Conservation (phyloP, 2,329 filamentous ascomycete genomes). For the Fragosphaeria purpurea region DNA sequence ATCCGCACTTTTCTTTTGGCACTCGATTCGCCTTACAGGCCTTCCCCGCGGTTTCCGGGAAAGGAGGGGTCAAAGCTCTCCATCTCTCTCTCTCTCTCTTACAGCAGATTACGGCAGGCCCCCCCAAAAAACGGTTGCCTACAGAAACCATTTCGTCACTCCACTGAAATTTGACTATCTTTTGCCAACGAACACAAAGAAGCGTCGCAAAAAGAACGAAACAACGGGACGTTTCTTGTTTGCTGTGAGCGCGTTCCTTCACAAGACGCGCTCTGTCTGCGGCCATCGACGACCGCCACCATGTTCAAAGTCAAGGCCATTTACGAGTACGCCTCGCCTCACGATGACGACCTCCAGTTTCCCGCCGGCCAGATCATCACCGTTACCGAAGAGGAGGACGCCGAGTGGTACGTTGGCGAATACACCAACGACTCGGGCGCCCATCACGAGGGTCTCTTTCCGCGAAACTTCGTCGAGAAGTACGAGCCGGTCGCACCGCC, state of each 20-base stretch:
- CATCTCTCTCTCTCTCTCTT: not conserved
- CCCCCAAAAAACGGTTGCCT: too few relatives aligned
- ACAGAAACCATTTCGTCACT: too few relatives aligned
- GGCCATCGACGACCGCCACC: conserved; percentile 14
- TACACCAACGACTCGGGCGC: conserved; percentile 67
- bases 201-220: not conserved
- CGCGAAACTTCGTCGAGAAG: conserved; percentile 93
- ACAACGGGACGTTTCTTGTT: not conserved
- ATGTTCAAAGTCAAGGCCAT: conserved; percentile 97
- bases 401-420: conserved; percentile 87
- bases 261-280: conserved; percentile 1
- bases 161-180: too few relatives aligned
- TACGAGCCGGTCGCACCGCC: conserved; percentile 87
- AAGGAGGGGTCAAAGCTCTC: conserved; percentile 15
- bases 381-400: conserved; percentile 85
- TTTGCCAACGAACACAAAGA: too few relatives aligned
- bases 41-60: conserved; percentile 13
- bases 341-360: conserved; percentile 93
- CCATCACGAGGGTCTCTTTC: conserved; percentile 80
- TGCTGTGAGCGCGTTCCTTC: not conserved
- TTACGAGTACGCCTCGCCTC: conserved; percentile 85
- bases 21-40: conserved; percentile 1
- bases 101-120: not conserved
- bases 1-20: not conserved
- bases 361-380: conserved; percentile 78